These are phyloP conservation scores for Pleurotus sapidus DNA, from an alignment of 768 basidiomycete genomes.

Conservation along the genomic window DNA sequence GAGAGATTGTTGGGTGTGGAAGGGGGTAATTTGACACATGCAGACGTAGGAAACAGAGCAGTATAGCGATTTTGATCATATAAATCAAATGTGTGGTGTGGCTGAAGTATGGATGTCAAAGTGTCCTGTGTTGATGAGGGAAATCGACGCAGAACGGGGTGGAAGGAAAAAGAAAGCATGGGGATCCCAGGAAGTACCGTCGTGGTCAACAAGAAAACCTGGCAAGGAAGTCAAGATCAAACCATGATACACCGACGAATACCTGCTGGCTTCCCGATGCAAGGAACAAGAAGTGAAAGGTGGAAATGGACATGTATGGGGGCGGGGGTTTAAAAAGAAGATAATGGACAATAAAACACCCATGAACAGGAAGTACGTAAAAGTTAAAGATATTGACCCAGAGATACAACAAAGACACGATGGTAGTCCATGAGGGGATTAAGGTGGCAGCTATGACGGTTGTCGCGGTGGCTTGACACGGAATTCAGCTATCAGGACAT, in stretches of 20 bases:
- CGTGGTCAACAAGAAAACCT: background rate
- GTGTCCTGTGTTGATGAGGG: too few species aligned
- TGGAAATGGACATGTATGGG: slow-evolving; percentile 6
- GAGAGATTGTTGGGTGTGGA: slow-evolving; percentile 19
- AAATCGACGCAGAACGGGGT: slow-evolving; percentile 11
- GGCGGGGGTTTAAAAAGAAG: slow-evolving; percentile 2
- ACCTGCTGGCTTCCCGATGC: background rate
- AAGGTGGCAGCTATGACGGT: slow-evolving; percentile 10
- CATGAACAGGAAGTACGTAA: slow-evolving; percentile 3
- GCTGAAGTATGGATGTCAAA: background rate
- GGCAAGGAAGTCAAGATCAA: background rate
- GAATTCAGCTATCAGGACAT: slow-evolving; percentile 69
- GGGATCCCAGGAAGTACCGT: background rate
- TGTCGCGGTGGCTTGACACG: slow-evolving; percentile 69
- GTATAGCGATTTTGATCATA: slow-evolving; percentile 11
- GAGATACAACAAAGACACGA: slow-evolving; percentile 3
- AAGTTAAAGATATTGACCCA: slow-evolving; percentile 6
- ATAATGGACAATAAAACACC: slow-evolving; percentile 5
- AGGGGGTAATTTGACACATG: slow-evolving; percentile 17
- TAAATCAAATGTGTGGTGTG: slow-evolving; percentile 4
- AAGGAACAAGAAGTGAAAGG: background rate
- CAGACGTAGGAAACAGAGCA: slow-evolving; percentile 8
- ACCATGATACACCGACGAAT: slow-evolving; percentile 6
- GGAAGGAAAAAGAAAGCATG: slow-evolving; percentile 11
- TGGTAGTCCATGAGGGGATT: background rate